Conservation (phyloP, 2,329 filamentous ascomycete genomes). For the Epichloe scottii region DNA sequence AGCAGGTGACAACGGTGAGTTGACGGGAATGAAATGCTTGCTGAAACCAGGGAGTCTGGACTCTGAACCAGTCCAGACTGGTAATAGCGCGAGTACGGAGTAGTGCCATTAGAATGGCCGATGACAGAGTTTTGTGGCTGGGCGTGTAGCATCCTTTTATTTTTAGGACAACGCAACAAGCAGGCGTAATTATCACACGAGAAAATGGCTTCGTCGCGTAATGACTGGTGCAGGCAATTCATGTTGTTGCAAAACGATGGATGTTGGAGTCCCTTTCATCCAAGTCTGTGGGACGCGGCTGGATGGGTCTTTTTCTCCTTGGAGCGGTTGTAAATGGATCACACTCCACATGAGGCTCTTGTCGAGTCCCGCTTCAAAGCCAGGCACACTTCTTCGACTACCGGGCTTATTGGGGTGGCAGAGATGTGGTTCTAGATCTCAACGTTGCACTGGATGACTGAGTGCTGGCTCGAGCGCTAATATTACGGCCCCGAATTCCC, state of each 20-base stretch:
- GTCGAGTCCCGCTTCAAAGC: conserved; percentile 8
- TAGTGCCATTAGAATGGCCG: background rate
- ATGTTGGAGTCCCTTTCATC: conserved; percentile 6
- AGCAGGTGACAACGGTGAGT: background rate
- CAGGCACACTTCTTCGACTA: conserved; percentile 8
- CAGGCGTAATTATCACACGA: background rate
- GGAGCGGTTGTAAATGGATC: conserved; percentile 9
- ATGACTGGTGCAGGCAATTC: background rate
- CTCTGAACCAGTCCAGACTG: background rate
- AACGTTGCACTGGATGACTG: conserved; percentile 5
- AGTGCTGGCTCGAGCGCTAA: background rate
- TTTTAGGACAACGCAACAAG: background rate
- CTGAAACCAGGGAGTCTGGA: background rate
- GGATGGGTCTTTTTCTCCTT: conserved; percentile 1
- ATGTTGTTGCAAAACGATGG: background rate
- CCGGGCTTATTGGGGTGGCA: conserved; percentile 6
- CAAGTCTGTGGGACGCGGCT: conserved; percentile 7
- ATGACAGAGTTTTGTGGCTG: conserved; percentile 1
- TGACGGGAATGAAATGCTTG: background rate
- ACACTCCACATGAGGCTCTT: conserved; percentile 13
- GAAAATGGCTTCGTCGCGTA: background rate
- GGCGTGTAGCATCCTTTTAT: background rate
- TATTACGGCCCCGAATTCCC: background rate
- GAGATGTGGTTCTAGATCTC: conserved; percentile 5
- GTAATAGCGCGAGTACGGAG: background rate